Evolutionary conservation across 1,284 basidiomycete species (phyloP).

Genomic region (Ceraceosorus guamensis): DNA sequence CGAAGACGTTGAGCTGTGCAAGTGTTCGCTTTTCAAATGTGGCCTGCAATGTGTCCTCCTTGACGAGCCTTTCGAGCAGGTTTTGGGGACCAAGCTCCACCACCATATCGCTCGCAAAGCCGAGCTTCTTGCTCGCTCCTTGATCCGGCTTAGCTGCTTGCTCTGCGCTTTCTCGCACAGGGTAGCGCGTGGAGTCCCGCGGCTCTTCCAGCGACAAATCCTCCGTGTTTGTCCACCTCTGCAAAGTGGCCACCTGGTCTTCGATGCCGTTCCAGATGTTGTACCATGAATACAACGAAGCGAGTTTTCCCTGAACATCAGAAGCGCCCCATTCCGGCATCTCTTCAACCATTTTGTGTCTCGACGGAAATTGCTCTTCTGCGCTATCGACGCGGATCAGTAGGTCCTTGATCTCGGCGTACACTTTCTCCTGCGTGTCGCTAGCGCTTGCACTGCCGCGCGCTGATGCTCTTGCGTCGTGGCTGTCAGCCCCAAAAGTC

Average conservation of each 20-base stretch:
- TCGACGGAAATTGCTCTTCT: conserved; percentile 42
- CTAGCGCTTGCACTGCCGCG: not conserved
- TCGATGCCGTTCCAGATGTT: conserved; percentile 34
- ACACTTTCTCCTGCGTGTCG: conserved; percentile 17
- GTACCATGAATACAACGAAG: conserved; percentile 43
- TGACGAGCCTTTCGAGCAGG: conserved; percentile 61
- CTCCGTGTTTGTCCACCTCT: conserved; percentile 42
- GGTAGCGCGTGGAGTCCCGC: not conserved
- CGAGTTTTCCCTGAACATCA: conserved; percentile 35
- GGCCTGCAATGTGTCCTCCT: conserved; percentile 87
- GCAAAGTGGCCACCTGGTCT: conserved; percentile 37
- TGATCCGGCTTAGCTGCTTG: not conserved
- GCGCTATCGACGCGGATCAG: conserved; percentile 36
- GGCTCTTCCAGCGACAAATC: conserved; percentile 27
- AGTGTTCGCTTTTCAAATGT: conserved; percentile 92
- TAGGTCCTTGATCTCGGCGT: conserved; percentile 26
- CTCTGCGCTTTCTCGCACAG: not conserved
- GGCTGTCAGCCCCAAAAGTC: conserved; percentile 3
- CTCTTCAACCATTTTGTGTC: conserved; percentile 28
- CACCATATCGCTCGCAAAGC: conserved; percentile 53
- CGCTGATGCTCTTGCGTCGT: not conserved
- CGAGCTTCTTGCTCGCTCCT: conserved; percentile 13
- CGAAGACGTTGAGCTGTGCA: conserved; percentile 74
- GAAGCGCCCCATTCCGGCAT: conserved; percentile 37
- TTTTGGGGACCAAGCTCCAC: conserved; percentile 57